Evolutionary conservation across 441 rosid species (phyloP), one percentile per base, ranked within the genome.

Genomic region (Flueggea neowawraea): DNA sequence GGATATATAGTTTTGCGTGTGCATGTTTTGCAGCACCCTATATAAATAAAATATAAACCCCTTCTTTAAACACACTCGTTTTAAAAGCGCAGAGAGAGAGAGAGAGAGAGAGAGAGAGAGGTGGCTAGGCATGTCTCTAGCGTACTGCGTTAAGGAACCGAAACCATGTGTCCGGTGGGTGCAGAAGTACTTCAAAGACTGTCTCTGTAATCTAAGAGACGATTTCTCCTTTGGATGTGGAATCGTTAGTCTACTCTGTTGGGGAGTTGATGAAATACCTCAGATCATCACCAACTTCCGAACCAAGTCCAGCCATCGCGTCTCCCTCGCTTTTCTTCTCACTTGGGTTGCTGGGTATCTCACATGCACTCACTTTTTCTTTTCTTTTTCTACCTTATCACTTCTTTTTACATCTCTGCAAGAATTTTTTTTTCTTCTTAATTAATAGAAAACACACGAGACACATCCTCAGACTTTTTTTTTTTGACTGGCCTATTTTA

Each of bases 211-310:
- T 71, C 33, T 70, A 32, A 84, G 69, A 58, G 98, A 92, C 55
- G 95, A 83, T 10, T 58, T 86, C 15, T 89, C 96, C 0, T 92
- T 92, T 57, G 74, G 61, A 2, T 89, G 90, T 22, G 98, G 98
- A 8, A 55, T 92, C 12, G 43, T 39, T 10, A 88, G 98, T 66
- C 59, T 92, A 2, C 67, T 86, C 10, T 84, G 90, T 41, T 93
- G 98, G 98, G 92, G 86, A 12, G 88, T 90, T 16, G 98, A 97
- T 1, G 98, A 93, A 73, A 74, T 93, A 69, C 98, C 98, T 36
- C 98, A 93, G 71, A 86, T 93, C 79, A 72, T 93, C 69, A 93
- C 96, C 74, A 93, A 93, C 77, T 93, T 90, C 73, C 86, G 75
- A 62, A 69, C 96, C 61, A 93, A 93, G 72, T 93, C 98, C 33